Conservation (phyloP, 2,329 filamentous ascomycete genomes). For the Ophiocordyceps camponoti-floridani region DNA sequence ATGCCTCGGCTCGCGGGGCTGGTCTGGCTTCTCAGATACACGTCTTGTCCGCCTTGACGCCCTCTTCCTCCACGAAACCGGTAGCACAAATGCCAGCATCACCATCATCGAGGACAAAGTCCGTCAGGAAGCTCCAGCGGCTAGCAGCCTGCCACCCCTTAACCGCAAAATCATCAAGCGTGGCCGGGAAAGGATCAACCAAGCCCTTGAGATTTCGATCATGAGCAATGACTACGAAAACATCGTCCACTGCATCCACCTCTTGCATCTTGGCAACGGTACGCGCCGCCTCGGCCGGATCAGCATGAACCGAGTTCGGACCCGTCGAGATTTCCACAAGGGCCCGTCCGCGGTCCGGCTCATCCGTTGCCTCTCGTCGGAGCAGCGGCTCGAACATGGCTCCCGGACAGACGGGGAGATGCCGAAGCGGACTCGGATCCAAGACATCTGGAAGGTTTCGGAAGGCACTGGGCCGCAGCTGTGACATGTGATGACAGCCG, state of each 20-base stretch:
- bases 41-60: too few species aligned
- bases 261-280: neutral
- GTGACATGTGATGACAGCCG: slow-evolving; percentile 4
- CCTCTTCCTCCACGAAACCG: too few species aligned
- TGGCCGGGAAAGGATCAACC: neutral
- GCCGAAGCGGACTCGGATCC: neutral
- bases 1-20: too few species aligned
- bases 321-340: neutral
- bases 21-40: too few species aligned
- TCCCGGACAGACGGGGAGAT: neutral
- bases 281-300: neutral
- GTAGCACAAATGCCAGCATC: neutral
- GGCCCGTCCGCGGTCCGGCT: neutral
- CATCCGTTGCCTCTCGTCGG: neutral
- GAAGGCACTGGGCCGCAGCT: neutral
- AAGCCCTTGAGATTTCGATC: neutral
- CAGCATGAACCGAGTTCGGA: neutral
- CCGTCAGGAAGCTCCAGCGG: neutral
- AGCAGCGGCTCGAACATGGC: neutral
- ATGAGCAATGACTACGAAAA: neutral
- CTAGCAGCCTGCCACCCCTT: neutral
- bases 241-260: neutral
- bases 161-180: neutral
- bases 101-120: neutral
- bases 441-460: neutral